phyloP scores from a whole-genome alignment of 805 yeast genomes.

The Metschnikowia lochheadii region DNA sequence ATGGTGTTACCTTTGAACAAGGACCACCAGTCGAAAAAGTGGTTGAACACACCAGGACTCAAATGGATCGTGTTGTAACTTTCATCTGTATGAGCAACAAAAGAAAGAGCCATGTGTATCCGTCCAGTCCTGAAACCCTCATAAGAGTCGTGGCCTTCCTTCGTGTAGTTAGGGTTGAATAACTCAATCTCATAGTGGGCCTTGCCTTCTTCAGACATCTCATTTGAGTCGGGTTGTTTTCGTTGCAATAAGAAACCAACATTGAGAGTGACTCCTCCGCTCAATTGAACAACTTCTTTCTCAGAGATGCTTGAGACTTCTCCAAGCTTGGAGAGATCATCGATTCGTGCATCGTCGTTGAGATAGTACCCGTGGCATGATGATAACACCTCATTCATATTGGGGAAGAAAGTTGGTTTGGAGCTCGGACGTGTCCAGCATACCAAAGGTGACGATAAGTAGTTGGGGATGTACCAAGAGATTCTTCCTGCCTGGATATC shows the following conservation, averaged over 20 bases:
- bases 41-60: slow-evolving; percentile 61
- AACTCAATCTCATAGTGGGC: slow-evolving; percentile 62
- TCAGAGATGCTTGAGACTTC: slow-evolving; percentile 24
- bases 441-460: slow-evolving; percentile 45
- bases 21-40: slow-evolving; percentile 82
- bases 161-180: slow-evolving; percentile 51
- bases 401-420: slow-evolving; percentile 44
- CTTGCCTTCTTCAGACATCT: slow-evolving; percentile 42
- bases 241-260: slow-evolving; percentile 60
- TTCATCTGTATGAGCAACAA: slow-evolving; percentile 31
- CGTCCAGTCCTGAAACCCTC: slow-evolving; percentile 37
- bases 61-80: slow-evolving; percentile 72
- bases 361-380: slow-evolving; percentile 50
- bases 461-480: slow-evolving; percentile 74
- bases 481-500: slow-evolving; percentile 59
- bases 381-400: slow-evolving; percentile 38
- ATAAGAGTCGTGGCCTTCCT: slow-evolving; percentile 37
- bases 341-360: slow-evolving; percentile 17
- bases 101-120: slow-evolving; percentile 39
- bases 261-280: slow-evolving; percentile 57
- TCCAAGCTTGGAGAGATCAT: neutral
- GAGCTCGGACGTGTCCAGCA: slow-evolving; percentile 56
- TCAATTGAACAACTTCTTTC: slow-evolving; percentile 52
- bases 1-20: slow-evolving; percentile 76
- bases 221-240: slow-evolving; percentile 17